A percentile compares a stretch with the other conserved stretches of the same genome.
These are phyloP conservation scores for Leishmania braziliensis DNA, from an alignment of 208 protist genomes.

Conservation along the genomic window DNA sequence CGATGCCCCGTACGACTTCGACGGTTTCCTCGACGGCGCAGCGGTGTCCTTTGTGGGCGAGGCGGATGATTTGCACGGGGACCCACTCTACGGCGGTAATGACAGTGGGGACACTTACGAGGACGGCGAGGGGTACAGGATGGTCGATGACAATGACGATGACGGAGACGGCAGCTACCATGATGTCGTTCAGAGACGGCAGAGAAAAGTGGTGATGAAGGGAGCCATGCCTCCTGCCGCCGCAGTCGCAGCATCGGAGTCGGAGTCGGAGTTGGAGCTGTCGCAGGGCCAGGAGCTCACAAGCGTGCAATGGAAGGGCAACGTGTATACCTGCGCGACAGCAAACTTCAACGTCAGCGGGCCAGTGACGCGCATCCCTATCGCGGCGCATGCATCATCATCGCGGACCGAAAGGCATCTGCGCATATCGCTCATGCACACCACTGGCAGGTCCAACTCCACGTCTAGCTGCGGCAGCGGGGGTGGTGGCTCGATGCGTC, in stretches of 20 bases:
- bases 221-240: neutral
- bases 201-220: neutral
- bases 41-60: conserved; percentile 18
- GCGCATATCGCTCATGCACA: neutral
- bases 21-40: conserved; percentile 20
- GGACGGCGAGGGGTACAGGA: neutral
- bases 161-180: neutral
- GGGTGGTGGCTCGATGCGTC: neutral
- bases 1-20: conserved; percentile 27
- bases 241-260: neutral
- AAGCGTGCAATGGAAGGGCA: neutral
- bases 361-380: no score
- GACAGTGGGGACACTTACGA: neutral
- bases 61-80: neutral
- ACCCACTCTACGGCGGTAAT: neutral
- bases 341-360: neutral
- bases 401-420: neutral
- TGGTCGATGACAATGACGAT: neutral
- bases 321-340: neutral
- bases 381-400: neutral
- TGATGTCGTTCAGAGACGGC: neutral
- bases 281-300: neutral
- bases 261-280: neutral
- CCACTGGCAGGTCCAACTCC: neutral
- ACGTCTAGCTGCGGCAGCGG: neutral